These are phyloP conservation scores for Nepenthes mirabilis DNA, from an alignment of 148 eudicot species.

Conservation along the genomic window DNA sequence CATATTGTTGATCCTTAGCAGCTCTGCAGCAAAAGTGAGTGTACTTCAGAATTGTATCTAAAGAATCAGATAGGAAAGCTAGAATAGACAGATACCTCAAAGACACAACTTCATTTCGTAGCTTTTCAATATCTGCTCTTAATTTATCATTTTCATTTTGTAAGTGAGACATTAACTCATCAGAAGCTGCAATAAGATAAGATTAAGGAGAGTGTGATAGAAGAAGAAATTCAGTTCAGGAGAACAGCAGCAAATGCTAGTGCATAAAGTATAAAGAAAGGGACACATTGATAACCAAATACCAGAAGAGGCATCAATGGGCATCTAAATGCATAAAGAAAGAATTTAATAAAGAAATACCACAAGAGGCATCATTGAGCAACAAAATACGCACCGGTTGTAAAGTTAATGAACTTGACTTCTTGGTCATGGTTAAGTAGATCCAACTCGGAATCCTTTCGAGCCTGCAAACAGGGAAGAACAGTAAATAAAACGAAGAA, in stretches of 20 bases:
- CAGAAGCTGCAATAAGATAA: conserved; percentile 45
- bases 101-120: conserved; percentile 33
- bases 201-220: neutral
- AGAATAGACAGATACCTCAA: conserved; percentile 25
- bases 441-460: conserved; percentile 32
- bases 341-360: neutral
- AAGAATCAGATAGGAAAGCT: neutral
- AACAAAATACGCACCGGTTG: conserved; percentile 33
- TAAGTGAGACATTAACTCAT: conserved; percentile 34
- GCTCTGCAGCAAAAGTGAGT: conserved; percentile 28
- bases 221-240: neutral
- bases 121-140: conserved; percentile 22
- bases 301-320: neutral
- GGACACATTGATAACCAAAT: neutral
- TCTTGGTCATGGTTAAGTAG: conserved; percentile 45
- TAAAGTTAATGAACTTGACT: conserved; percentile 35
- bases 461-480: conserved; percentile 18
- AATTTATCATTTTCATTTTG: conserved; percentile 42
- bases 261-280: neutral
- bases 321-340: too few relatives aligned
- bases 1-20: conserved; percentile 32
- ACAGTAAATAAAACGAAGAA: neutral
- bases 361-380: neutral
- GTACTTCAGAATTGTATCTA: neutral
- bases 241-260: neutral